Evolutionary conservation across 176 grass and related monocot species (phyloP).

Genomic region (Coix lacrymajobi): DNA sequence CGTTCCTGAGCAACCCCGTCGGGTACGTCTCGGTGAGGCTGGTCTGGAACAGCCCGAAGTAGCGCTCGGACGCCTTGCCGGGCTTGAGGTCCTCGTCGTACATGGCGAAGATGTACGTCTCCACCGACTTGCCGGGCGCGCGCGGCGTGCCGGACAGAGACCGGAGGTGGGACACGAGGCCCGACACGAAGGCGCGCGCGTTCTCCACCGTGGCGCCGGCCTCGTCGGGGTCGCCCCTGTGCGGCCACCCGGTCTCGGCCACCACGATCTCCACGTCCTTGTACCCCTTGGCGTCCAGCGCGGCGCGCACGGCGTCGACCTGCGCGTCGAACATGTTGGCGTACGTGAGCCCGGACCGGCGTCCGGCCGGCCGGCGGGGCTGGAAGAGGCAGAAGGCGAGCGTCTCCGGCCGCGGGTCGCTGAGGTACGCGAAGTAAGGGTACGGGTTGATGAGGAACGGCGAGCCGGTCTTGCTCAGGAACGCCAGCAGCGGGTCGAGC

Average conservation of each 20-base stretch:
- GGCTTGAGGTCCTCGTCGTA: slow-evolving; percentile 91
- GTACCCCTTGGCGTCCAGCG: slow-evolving; percentile 74
- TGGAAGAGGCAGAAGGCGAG: slow-evolving; percentile 81
- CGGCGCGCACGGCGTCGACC: slow-evolving; percentile 76
- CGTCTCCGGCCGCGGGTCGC: slow-evolving; percentile 59
- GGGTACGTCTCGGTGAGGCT: slow-evolving; percentile 56
- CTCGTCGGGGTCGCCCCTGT: slow-evolving; percentile 64
- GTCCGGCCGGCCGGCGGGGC: slow-evolving; percentile 55
- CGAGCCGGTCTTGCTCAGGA: slow-evolving; percentile 66
- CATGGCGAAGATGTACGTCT: slow-evolving; percentile 77
- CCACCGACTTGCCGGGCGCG: slow-evolving; percentile 55
- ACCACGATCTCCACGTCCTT: slow-evolving; percentile 68
- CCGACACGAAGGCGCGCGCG: slow-evolving; percentile 64
- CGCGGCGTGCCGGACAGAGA: slow-evolving; percentile 65
- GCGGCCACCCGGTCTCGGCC: slow-evolving; percentile 93
- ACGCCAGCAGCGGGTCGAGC: slow-evolving; percentile 63
- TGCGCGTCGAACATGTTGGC: slow-evolving; percentile 87
- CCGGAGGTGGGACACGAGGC: slow-evolving; percentile 52
- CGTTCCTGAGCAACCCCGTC: slow-evolving; percentile 43
- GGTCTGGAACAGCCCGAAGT: slow-evolving; percentile 76
- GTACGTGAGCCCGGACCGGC: slow-evolving; percentile 62
- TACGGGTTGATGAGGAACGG: slow-evolving; percentile 92
- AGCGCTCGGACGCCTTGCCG: slow-evolving; percentile 66
- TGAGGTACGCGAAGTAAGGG: slow-evolving; percentile 86
- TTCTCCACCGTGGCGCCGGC: slow-evolving; percentile 63